Evolutionary conservation across 2,329 filamentous ascomycete genomes (phyloP).

Genomic region (Neofusicoccum parvum): DNA sequence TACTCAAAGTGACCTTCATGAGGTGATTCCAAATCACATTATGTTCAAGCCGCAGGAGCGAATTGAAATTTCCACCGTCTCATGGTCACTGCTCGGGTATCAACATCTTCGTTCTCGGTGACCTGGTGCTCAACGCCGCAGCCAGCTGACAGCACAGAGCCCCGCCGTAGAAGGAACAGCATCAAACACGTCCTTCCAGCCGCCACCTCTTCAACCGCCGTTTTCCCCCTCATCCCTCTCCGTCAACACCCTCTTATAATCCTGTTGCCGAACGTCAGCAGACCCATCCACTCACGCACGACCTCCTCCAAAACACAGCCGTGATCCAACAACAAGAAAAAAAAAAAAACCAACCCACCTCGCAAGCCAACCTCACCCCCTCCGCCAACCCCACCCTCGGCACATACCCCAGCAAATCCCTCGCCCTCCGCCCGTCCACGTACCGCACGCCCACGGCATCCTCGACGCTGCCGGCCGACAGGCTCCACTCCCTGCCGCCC

Average conservation of each 20-base stretch:
- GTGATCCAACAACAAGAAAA: background rate
- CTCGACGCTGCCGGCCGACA: slow-evolving; percentile 52
- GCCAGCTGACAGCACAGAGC: too few relatives aligned
- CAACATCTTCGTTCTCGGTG: too few relatives aligned
- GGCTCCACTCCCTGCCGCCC: slow-evolving; percentile 40
- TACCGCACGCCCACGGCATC: slow-evolving; percentile 59
- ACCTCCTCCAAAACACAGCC: too few relatives aligned
- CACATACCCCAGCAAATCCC: slow-evolving; percentile 54
- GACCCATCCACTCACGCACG: background rate
- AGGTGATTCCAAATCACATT: too few relatives aligned
- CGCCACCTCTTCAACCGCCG: too few relatives aligned
- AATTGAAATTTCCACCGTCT: too few relatives aligned
- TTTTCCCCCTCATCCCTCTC: background rate
- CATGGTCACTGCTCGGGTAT: too few relatives aligned
- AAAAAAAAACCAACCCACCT: background rate
- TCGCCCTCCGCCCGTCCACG: slow-evolving; percentile 56
- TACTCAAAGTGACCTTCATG: too few relatives aligned
- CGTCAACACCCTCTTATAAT: slow-evolving; percentile 1
- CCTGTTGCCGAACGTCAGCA: background rate
- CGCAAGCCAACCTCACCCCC: slow-evolving; percentile 40
- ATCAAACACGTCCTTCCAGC: too few relatives aligned
- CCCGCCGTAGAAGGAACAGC: too few relatives aligned
- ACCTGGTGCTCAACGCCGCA: too few relatives aligned
- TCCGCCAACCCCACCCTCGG: slow-evolving; percentile 55
- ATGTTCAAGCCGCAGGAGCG: too few relatives aligned